phyloP scores from a whole-genome alignment of 192 early-diverging fungal species.

The Coemansia javaensis region DNA sequence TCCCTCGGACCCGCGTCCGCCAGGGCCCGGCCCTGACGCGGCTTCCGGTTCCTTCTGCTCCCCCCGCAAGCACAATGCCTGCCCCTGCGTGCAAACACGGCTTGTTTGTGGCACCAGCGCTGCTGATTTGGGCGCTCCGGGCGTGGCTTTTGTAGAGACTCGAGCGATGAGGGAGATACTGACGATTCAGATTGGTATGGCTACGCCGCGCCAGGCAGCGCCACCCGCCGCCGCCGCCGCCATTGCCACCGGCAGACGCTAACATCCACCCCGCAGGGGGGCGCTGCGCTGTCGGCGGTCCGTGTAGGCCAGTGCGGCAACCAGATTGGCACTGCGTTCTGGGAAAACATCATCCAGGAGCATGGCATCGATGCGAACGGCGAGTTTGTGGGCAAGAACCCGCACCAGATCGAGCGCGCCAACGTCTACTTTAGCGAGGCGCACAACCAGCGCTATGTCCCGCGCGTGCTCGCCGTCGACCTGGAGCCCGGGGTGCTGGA shows the following conservation, averaged over 20 bases:
- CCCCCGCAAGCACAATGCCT: no score
- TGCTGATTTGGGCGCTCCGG: no score
- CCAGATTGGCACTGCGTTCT: conserved; percentile 92
- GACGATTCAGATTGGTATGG: conserved; percentile 55
- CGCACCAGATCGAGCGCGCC: conserved; percentile 90
- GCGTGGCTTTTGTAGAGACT: no score
- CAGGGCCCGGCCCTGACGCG: no score
- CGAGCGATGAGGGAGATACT: conserved; percentile 61
- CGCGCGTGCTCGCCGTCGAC: conserved; percentile 89
- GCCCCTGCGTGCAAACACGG: no score
- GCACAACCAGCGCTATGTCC: conserved; percentile 66
- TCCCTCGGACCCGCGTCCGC: no score
- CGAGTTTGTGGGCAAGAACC: conserved; percentile 60
- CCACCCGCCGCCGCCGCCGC: no score
- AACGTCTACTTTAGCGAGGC: conserved; percentile 99
- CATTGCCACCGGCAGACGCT: no score
- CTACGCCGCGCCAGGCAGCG: background rate
- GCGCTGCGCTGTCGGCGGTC: no score
- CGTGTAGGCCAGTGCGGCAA: conserved; percentile 96
- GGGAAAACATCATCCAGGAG: conserved; percentile 88
- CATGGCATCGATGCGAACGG: conserved; percentile 84
- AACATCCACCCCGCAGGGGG: no score
- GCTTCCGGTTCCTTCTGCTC: no score
- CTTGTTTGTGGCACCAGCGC: conserved; percentile 2
- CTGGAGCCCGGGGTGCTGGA: conserved; percentile 98